phyloP scores from a whole-genome alignment of 805 yeast species.

The Sugiyamaella boreocaroliniensis region DNA sequence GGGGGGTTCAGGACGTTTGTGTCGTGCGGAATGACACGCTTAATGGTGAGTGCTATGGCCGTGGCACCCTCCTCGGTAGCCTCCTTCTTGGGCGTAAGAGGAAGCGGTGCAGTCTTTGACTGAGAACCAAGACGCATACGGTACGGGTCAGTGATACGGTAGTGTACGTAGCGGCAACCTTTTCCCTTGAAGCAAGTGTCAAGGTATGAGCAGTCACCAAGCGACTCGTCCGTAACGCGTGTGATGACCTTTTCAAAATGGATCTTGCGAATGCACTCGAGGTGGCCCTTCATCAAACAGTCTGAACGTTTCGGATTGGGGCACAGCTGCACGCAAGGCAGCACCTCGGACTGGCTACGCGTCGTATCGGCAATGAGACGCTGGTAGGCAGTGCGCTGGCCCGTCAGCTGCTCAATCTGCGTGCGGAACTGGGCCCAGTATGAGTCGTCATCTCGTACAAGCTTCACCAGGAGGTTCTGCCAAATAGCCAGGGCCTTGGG shows the following conservation, averaged over 20 bases:
- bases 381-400: conserved; percentile 7
- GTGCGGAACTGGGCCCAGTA: background rate
- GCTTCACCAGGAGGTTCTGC: background rate
- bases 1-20: conserved; percentile 40
- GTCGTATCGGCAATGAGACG: conserved; percentile 10
- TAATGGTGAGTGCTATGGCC: conserved; percentile 8
- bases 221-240: conserved; percentile 54
- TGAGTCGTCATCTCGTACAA: background rate
- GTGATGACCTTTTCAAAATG: conserved; percentile 31
- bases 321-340: conserved; percentile 20
- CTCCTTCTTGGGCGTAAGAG: background rate
- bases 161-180: conserved; percentile 77
- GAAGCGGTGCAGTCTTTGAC: background rate
- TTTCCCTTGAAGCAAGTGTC: conserved; percentile 89
- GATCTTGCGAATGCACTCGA: conserved; percentile 22
- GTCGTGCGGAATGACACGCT: conserved; percentile 1
- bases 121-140: background rate
- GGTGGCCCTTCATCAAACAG: conserved; percentile 16
- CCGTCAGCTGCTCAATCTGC: conserved; percentile 8
- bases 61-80: conserved; percentile 14
- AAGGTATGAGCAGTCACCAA: conserved; percentile 90
- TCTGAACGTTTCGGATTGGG: conserved; percentile 9
- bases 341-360: conserved; percentile 5
- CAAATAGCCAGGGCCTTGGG: background rate
- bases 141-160: conserved; percentile 32